Base-by-base conservation (phyloP, 345 rosid genomes). In the Aquilaria sinensis region DNA sequence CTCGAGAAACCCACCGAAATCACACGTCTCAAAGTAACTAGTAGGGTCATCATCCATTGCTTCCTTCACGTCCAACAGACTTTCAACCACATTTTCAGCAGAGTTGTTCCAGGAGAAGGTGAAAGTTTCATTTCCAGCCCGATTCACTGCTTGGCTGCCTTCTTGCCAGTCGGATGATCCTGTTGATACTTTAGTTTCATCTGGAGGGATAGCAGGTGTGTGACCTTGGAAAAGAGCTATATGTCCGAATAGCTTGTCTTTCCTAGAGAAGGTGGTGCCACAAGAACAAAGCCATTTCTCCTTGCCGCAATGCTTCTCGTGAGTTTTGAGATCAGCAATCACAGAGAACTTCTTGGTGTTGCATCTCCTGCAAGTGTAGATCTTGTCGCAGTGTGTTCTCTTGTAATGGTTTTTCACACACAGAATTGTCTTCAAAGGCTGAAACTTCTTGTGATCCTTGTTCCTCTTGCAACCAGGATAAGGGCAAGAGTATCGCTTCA, bases 211-310 rank as follows among this genome's bases (percentile, higher is more conserved):
- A 0, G 96, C 97, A 16, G 99, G 99, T 11, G 97, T 90, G 68
- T 94, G 99, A 60, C 99, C 99, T 59, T 94, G 99, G 83, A 94
- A 94, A 53, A 94, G 78, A 63, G 97, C 74, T 55, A 94, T 88
- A 69, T 94, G 99, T 51, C 99, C 97, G 46, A 94, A 90, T 57
- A 94, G 82, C 80, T 94, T 94, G 77, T 94, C 99, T 87, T 94
- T 94, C 85, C 99, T 81, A 0, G 99, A 94, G 66, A 94, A 94
- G 0, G 97, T 90, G 0, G 99, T 94, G 30, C 99, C 96, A 12
- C 99, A 94, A 12, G 99, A 94, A 69, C 99, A 94, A 45, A 94
- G 90, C 97, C 97, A 94, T 77, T 85, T 94, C 73, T 88, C 90
- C 77, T 82, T 86, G 61, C 99, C 99, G 55, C 99, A 90, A 60